A percentile compares a stretch with the other conserved stretches of the same genome.
phyloP scores from a whole-genome alignment of 2,329 filamentous ascomycete species.

The Coniochaeta pulveracea region DNA sequence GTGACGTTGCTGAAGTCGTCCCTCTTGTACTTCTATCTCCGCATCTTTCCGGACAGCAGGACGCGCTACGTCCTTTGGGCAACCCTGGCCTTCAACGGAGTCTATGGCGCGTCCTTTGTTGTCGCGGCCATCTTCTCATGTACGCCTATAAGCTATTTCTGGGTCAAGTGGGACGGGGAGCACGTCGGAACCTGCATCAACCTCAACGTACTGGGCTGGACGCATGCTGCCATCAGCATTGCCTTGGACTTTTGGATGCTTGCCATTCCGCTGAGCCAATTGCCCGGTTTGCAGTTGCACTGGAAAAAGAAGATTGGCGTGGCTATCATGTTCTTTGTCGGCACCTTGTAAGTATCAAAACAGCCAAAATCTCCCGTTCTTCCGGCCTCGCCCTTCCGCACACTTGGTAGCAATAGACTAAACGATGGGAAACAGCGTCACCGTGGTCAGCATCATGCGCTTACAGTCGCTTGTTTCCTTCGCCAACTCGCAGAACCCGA shows the following conservation, averaged over 20 bases:
- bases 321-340: slow-evolving; percentile 29
- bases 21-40: slow-evolving; percentile 28
- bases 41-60: slow-evolving; percentile 23
- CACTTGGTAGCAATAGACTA: neutral
- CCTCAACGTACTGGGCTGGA: slow-evolving; percentile 26
- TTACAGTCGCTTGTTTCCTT: slow-evolving; percentile 17
- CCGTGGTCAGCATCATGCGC: slow-evolving; percentile 18
- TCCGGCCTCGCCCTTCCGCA: neutral
- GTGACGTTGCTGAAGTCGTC: slow-evolving; percentile 27
- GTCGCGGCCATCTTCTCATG: slow-evolving; percentile 25
- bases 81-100: slow-evolving; percentile 19
- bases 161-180: slow-evolving; percentile 28
- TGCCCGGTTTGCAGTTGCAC: slow-evolving; percentile 21
- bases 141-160: slow-evolving; percentile 25
- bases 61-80: slow-evolving; percentile 20
- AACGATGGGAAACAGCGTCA: slow-evolving; percentile 13
- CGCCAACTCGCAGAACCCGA: slow-evolving; percentile 17
- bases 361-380: too few species aligned
- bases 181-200: slow-evolving; percentile 28
- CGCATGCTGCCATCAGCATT: slow-evolving; percentile 28
- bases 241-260: slow-evolving; percentile 30
- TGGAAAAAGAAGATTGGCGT: slow-evolving; percentile 31
- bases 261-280: slow-evolving; percentile 24
- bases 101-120: slow-evolving; percentile 19
- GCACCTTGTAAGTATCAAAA: slow-evolving; percentile 23